A percentile compares a stretch with the other conserved stretches of the same genome.
Evolutionary conservation across 2,329 filamentous ascomycete genomes (phyloP).

Genomic region (Aspergillus sp.): DNA sequence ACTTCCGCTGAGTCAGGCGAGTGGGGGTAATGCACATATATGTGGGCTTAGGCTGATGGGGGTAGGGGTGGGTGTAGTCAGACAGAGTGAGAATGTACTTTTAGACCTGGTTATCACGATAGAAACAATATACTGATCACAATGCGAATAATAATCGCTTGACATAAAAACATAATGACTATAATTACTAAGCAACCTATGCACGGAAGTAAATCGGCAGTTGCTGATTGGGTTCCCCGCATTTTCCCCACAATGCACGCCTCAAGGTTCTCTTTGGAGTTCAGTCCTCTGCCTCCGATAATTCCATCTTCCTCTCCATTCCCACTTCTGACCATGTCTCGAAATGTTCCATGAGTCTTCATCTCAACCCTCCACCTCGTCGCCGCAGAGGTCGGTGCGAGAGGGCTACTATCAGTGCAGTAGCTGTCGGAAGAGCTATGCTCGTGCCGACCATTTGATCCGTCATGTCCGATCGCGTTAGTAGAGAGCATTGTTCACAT

Average conservation of each 20-base stretch:
- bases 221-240: background rate
- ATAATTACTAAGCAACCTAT: too few species aligned
- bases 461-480: conserved; percentile 52
- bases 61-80: too few species aligned
- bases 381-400: conserved; percentile 11
- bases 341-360: conserved; percentile 14
- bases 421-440: conserved; percentile 52
- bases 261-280: background rate
- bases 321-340: background rate
- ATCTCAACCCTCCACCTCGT: conserved; percentile 6
- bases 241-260: background rate
- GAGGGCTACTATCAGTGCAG: conserved; percentile 48
- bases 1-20: background rate
- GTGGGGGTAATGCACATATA: background rate
- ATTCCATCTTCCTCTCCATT: background rate
- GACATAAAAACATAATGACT: too few species aligned
- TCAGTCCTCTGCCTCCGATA: background rate
- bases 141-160: too few species aligned
- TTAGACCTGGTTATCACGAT: too few species aligned
- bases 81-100: too few species aligned
- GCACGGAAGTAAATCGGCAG: too few species aligned
- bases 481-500: background rate
- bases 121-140: too few species aligned
- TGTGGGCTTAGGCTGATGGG: background rate
- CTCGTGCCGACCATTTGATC: conserved; percentile 52